Percentiles rank a stretch among this genome's conserved stretches.
Conservation (phyloP, 495 filamentous ascomycete genomes). For the Hypoxylon subgilvum region DNA sequence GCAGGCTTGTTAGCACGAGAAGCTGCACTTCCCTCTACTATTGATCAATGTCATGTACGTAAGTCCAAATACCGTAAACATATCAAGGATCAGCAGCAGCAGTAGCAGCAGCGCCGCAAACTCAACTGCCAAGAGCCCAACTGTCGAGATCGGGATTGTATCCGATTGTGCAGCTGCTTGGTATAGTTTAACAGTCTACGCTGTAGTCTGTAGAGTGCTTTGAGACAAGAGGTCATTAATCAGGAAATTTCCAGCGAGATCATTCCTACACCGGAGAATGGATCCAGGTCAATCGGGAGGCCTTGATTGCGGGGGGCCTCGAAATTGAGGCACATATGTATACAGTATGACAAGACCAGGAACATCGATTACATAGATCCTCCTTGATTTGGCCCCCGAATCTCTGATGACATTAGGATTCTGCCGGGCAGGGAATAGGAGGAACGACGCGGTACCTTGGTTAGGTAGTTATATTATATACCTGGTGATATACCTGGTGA, state of each 20-base stretch:
- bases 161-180: slow-evolving; percentile 17
- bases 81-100: slow-evolving; percentile 21
- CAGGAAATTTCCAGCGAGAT: slow-evolving; percentile 36
- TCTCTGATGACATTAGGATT: slow-evolving; percentile 31
- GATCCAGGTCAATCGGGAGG: slow-evolving; percentile 30
- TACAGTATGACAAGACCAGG: slow-evolving; percentile 28
- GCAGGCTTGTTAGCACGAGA: slow-evolving; percentile 22
- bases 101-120: no score
- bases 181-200: slow-evolving; percentile 5
- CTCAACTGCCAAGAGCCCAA: slow-evolving; percentile 8
- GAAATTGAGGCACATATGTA: slow-evolving; percentile 6
- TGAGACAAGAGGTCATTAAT: slow-evolving; percentile 14
- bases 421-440: slow-evolving; percentile 16
- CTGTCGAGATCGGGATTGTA: slow-evolving; percentile 3
- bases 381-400: slow-evolving; percentile 27
- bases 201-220: slow-evolving; percentile 16
- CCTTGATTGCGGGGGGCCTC: slow-evolving; percentile 32
- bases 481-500: no score
- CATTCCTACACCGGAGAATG: slow-evolving; percentile 27
- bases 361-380: slow-evolving; percentile 35
- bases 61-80: slow-evolving; percentile 21
- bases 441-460: slow-evolving; percentile 7
- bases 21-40: slow-evolving; percentile 22
- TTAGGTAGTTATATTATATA: no score
- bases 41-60: slow-evolving; percentile 7